Percentiles rank a stretch among this genome's conserved stretches.
Conservation (phyloP, 345 rosid genomes). For the Populus simonii region DNA sequence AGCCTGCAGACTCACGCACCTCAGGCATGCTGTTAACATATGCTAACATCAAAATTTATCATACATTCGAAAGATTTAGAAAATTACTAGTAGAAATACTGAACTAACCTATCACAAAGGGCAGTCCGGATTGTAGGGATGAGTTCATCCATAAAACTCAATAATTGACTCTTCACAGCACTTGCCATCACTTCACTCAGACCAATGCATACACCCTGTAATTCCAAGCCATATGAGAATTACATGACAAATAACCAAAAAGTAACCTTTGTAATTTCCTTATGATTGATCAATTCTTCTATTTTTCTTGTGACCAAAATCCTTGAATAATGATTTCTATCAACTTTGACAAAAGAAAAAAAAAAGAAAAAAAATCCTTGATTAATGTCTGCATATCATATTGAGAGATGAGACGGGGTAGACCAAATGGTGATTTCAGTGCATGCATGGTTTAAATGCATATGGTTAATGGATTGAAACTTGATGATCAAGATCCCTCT, state of each 20-base stretch:
- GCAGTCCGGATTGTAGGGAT: constrained; percentile 93
- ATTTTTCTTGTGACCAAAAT: too few relatives aligned
- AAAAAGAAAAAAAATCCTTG: too few relatives aligned
- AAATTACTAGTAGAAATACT: not conserved
- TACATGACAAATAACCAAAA: not conserved
- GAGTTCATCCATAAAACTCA: constrained; percentile 92
- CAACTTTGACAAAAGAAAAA: too few relatives aligned
- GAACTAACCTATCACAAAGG: constrained; percentile 84
- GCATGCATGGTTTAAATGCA: too few relatives aligned
- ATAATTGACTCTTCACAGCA: constrained; percentile 89
- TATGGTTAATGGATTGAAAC: too few relatives aligned
- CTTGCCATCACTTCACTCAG: constrained; percentile 98
- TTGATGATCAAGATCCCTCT: too few relatives aligned
- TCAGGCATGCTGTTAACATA: constrained; percentile 51
- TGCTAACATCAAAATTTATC: constrained; percentile 1
- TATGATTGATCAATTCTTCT: too few relatives aligned
- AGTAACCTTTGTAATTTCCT: too few relatives aligned
- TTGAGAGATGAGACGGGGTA: too few relatives aligned
- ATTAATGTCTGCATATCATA: too few relatives aligned
- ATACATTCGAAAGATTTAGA: constrained; percentile 5
- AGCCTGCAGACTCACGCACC: constrained; percentile 97
- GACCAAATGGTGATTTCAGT: too few relatives aligned
- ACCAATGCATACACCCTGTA: constrained; percentile 96
- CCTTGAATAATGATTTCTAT: too few relatives aligned
- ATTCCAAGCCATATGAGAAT: constrained; percentile 21